Conservation (phyloP, 495 filamentous ascomycete species). For the Neurospora pannonica region DNA sequence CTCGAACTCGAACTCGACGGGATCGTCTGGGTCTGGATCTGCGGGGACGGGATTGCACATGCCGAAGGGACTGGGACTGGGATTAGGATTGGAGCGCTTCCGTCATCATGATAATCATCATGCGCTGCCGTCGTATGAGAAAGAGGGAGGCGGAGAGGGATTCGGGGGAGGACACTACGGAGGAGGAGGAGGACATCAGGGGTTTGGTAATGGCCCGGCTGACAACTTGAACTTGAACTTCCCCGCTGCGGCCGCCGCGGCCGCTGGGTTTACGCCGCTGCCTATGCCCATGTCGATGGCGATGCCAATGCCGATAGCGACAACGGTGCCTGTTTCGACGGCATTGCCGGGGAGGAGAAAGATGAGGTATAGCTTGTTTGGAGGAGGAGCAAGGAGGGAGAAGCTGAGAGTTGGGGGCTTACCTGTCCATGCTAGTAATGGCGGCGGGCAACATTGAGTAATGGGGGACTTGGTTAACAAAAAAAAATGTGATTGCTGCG, state of each 20-base stretch:
- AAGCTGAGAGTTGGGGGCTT: background rate
- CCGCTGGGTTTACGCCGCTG: background rate
- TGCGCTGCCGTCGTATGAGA: background rate
- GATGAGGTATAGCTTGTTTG: background rate
- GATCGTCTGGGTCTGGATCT: background rate
- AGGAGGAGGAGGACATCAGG: background rate
- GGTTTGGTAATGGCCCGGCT: background rate
- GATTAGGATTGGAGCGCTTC: background rate
- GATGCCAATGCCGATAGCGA: background rate
- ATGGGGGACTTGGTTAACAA: background rate
- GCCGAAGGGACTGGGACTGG: background rate
- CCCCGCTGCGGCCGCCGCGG: background rate
- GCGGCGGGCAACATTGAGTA: background rate
- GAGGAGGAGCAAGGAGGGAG: background rate
- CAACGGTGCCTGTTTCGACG: background rate
- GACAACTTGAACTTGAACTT: background rate
- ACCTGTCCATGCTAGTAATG: background rate
- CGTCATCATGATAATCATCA: background rate
- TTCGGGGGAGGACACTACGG: background rate
- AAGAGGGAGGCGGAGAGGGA: background rate
- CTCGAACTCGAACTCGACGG: background rate
- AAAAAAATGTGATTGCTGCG: background rate
- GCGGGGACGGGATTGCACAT: background rate
- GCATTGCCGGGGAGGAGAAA: background rate
- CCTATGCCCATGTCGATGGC: background rate